Conservation (phyloP, 2,329 filamentous ascomycete genomes). For the Zymoseptoria tritici region DNA sequence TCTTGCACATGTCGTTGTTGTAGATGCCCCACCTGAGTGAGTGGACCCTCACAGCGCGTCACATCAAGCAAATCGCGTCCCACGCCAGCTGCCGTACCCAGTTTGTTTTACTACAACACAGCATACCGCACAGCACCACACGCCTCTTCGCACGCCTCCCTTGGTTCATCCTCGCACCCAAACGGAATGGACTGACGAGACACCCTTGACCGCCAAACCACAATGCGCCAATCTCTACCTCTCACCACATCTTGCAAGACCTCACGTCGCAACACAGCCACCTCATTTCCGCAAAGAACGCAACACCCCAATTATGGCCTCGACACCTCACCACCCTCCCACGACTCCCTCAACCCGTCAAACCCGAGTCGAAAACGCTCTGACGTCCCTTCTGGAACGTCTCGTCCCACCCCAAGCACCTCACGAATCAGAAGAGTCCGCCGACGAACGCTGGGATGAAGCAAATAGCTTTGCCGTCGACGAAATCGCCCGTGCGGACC, state of each 20-base stretch:
- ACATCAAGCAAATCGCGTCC: neutral
- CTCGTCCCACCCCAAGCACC: conserved; percentile 58
- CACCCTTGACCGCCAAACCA: neutral
- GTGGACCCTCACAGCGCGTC: neutral
- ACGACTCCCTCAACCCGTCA: neutral
- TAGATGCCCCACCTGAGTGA: neutral
- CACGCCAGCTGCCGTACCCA: neutral
- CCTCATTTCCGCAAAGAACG: conserved; percentile 10
- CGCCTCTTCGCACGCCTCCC: neutral
- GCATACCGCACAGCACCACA: neutral
- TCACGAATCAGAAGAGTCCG: conserved; percentile 58
- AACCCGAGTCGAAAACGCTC: conserved; percentile 64
- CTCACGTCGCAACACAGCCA: neutral
- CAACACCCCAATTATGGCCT: conserved; percentile 29
- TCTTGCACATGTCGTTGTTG: neutral
- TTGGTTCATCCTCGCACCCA: neutral
- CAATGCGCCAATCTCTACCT: neutral
- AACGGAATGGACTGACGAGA: neutral
- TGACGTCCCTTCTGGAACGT: conserved; percentile 70
- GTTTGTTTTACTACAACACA: neutral
- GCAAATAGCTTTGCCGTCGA: conserved; percentile 46
- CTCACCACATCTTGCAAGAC: neutral
- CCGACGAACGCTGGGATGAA: conserved; percentile 62
- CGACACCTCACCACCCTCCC: neutral
- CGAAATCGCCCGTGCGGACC: conserved; percentile 35